Percentiles rank a stretch among this genome's conserved stretches.
Conservation (phyloP, 1,284 basidiomycete species). For the Leucoagaricus sp. region DNA sequence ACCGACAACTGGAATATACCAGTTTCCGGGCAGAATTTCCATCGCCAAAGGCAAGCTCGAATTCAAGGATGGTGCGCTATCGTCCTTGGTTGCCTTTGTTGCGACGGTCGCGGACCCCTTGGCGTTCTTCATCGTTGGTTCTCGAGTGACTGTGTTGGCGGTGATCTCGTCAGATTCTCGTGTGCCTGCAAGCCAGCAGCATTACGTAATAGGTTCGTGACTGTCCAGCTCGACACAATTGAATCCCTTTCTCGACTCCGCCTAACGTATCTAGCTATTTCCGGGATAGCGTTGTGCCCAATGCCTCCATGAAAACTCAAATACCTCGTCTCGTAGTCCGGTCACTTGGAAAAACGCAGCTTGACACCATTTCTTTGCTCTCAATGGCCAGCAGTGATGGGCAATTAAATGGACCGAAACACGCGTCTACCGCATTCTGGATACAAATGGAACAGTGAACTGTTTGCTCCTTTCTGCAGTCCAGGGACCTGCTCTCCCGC, state of each 20-base stretch:
- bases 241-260: no score
- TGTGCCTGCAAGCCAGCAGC: not conserved
- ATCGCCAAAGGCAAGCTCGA: not conserved
- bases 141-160: not conserved
- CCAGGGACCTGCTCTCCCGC: not conserved
- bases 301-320: no score
- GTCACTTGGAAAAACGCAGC: no score
- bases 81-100: not conserved
- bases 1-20: constrained; percentile 73
- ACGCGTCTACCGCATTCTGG: not conserved
- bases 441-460: not conserved
- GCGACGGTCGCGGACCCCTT: not conserved
- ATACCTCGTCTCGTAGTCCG: no score
- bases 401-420: no score
- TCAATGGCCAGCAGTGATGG: no score
- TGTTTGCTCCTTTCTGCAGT: not conserved
- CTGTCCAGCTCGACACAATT: no score
- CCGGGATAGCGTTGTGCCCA: no score
- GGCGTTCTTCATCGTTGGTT: constrained; percentile 1
- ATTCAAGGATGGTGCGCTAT: not conserved
- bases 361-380: no score
- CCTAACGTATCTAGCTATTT: no score
- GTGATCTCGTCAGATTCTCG: not conserved
- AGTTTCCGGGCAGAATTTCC: constrained; percentile 11
- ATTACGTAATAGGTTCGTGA: constrained; percentile 2